Evolutionary conservation across 2,329 filamentous ascomycete species (phyloP), one percentile per base, ranked within the genome.

Genomic region (Nigrospora oryzae): DNA sequence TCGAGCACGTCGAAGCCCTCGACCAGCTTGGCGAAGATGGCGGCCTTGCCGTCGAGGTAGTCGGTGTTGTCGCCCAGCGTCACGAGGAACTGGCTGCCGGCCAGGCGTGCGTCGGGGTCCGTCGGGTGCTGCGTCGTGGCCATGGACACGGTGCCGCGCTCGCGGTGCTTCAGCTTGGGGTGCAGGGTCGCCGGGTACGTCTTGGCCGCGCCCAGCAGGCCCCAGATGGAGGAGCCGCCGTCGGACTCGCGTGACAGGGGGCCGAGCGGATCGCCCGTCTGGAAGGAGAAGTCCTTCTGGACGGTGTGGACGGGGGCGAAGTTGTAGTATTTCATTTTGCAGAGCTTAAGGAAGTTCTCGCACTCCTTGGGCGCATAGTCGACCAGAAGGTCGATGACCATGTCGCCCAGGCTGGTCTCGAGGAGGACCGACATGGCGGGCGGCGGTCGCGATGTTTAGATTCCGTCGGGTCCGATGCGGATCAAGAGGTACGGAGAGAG

Each of bases 251-350:
- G 71, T 13, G 89, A 87, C 46, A 85, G 79, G 12, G 90, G 91
- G 12, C 93, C 91, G 43, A 97, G 82, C 12, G 91, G 91, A 59
- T 97, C 93, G 62, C 91, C 91, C 31, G 88, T 94, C 66, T 97
- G 91, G 67, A 95, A 95, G 49, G 90, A 95, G 67, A 96, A 97
- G 66, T 89, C 83, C 63, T 91, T 93, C 62, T 96, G 93, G 34
- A 98, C 80, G 53, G 84, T 89, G 69, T 96, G 88, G 44, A 97
- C 71, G 23, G 91, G 93, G 6, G 89, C 83, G 65, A 94, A 97
- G 71, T 97, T 97, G 81, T 96, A 98, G 71, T 97, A 98, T 71
- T 96, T 98, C 67, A 89, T 74, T 70, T 97, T 97, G 80, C 93
- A 96, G 56, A 98, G 86, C 75, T 98, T 97, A 46, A 98, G 73